Base-by-base conservation (phyloP, 2,329 filamentous ascomycete species). In the Aspergillus puulaauensis region DNA sequence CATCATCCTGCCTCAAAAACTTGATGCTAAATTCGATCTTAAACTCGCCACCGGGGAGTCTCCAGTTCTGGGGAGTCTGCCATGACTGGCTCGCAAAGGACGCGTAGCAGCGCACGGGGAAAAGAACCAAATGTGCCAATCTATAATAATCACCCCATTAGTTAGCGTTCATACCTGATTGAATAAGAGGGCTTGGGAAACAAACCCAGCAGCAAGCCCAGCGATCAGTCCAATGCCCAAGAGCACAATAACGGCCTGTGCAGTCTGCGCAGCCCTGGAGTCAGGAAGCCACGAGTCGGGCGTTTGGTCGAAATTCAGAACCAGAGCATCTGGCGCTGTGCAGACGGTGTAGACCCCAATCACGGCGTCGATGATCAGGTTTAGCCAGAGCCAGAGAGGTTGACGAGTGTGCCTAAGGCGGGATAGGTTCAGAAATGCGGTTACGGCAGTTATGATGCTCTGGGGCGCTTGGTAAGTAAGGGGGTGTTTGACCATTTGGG, bases 251-350 rank as follows among this genome's bases (percentile, higher is more conserved):
- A 54, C 51, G 2, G 46, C 40, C 7, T 4, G 44, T 6, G 56
- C 51, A n/a, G 43, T 44, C 17, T 37, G 15, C n/a, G 31, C 51
- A 21, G 46, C 44, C 15, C n/a, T 21, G 9, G 24, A 17, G 50
- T 58, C 56, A 8, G 51, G 56, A 27, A 54, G 45, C 56, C 51
- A 54, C 21, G 46, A 54, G n/a, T 41, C 21, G 6, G 56, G 56
- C 7, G 17, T 37, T 15, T 49, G 44, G n/a, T 47, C 15, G 27
- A 57, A 44, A 19, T 54, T 49, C 23, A 19, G 35, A 11, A 27
- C 45, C 17, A 53, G 19, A 14, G 33, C 50, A 6, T 43, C 50
- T 15, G 56, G 56, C 7, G 15, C 51, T 12, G 44, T 12, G 5
- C 15, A 17, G 17, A 54, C 3, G 17, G 33, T 53, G 39, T 19